Evolutionary conservation across 2,329 filamentous ascomycete genomes (phyloP).

Genomic region (Drechmeria coniospora): DNA sequence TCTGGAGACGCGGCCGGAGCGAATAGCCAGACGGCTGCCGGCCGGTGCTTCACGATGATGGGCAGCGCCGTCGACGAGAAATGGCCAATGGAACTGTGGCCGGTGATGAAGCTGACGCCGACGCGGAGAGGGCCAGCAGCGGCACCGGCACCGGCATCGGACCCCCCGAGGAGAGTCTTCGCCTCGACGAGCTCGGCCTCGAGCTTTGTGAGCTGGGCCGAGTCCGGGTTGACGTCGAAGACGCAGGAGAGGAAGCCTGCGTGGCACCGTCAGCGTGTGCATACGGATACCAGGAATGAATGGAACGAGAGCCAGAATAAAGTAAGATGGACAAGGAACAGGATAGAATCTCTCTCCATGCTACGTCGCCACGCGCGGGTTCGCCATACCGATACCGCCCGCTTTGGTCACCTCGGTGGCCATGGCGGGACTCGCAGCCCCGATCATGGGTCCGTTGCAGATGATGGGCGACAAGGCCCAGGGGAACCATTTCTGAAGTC

Average conservation of each 20-base stretch:
- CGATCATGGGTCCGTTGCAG: conserved; percentile 22
- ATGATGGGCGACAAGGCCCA: conserved; percentile 15
- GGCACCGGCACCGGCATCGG: conserved; percentile 7
- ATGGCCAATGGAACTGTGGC: conserved; percentile 22
- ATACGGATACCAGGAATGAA: background rate
- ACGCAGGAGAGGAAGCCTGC: conserved; percentile 18
- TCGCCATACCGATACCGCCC: conserved; percentile 19
- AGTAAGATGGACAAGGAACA: background rate
- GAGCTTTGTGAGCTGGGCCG: conserved; percentile 17
- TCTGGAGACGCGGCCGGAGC: conserved; percentile 41
- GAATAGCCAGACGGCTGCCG: conserved; percentile 52
- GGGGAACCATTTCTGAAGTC: conserved; percentile 14
- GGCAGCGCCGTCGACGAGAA: conserved; percentile 30
- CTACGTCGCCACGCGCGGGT: background rate
- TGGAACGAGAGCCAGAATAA: background rate
- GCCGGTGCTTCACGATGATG: conserved; percentile 34
- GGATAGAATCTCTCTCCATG: background rate
- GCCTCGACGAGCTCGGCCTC: conserved; percentile 15
- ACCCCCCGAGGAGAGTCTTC: conserved; percentile 11
- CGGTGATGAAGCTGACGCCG: conserved; percentile 42
- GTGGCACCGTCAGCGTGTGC: background rate
- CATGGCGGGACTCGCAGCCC: conserved; percentile 15
- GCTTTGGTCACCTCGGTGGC: conserved; percentile 22
- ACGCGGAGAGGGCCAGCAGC: conserved; percentile 43
- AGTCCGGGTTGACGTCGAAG: conserved; percentile 14